Evolutionary conservation across 495 filamentous ascomycete genomes (phyloP), one percentile per base, ranked within the genome.

Genomic region (Astrothelium subdiscretum): DNA sequence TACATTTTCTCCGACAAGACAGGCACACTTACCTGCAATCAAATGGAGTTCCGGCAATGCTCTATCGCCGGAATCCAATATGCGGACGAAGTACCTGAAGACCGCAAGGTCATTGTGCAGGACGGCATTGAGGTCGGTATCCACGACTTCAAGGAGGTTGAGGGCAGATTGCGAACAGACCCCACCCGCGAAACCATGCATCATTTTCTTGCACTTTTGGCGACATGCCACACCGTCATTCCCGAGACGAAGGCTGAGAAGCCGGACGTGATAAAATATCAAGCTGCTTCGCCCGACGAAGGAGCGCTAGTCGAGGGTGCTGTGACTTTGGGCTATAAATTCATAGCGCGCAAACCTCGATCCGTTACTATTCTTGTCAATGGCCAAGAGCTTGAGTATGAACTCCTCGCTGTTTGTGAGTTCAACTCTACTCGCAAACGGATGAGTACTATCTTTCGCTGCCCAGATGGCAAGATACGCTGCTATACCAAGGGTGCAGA

Each of bases 1-100:
- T 99, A 94, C 70, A 92, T 97, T 59, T 99, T 99, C 73, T 96
- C 91, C 2, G 95, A 99, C 75, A 98, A 99, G 78, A 99, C 95
- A 6, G 95, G 95, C 35, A 99, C 95, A n/a, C 76, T 99, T 68
- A 99, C 95, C 29, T 95, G 92, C 76, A 99, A 99, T 73, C 85
- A 88, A 83, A 99, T 99, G 95, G 95, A 97, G 73, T 99, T 97
- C 73, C 91, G 90, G 72, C 90, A 96, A 73, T 94, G 88, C 66
- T 87, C 88, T 2, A 97, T 99, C 68, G 88, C 83, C 20, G 95
- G 95, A 29, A 85, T 97, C 62, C 91, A 95, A 74, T 99, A 99
- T 70, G 88, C 88, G 10, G 91, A 94, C 61, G 91, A 94, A 57
- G 85, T 97, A 27, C 86, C 95, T 0, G 95, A 99, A 71, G 95